Base-by-base conservation (phyloP, 805 yeast genomes). In the Vanderwaltozyma tropicalis region DNA sequence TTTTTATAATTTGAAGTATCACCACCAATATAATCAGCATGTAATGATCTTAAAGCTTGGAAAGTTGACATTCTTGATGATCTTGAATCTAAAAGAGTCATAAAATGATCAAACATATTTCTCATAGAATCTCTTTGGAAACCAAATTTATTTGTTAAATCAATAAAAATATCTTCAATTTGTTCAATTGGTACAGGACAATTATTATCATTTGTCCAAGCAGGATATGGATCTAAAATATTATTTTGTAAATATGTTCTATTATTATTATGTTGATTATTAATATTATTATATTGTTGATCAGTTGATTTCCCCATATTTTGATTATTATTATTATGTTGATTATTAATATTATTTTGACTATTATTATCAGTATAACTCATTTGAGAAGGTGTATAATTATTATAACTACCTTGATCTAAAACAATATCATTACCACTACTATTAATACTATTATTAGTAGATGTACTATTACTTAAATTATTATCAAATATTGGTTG, bases 141-240 rank as follows among this genome's bases (percentile, higher is more conserved):
- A 55, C 94, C 94, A 56, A 83, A 80, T 61, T 74, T 79, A 63
- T 82, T 82, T 31, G 89, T 69, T 60, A 83, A 68, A 61, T 83
- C 92, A 54, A 83, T 83, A 56, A 83, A 83, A 27, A 81, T 76
- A 66, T 83, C 92, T 66, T 83, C 92, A 56, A 83, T 80, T 59
- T 82, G 87, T 61, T 81, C 88, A 37, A 83, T 72, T 37, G 82
- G 69, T 40, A 81, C 78, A 11, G 92, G 92, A 21, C 87, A 84
- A 59, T 81, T 87, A 41, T 83, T 88, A 63, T 92, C 97, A 35
- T 94, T 94, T 24, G 95, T 83, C 97, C 97, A 92, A 34, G 97
- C 96, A 33, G 98, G 98, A 62, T 89, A 92, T 22, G 98, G 98
- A 62, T 92, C 92, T 24, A 85, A 13, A 5, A 15, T 31, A 16